Base-by-base conservation (phyloP, 1,284 basidiomycete species). In the Kalmanozyma brasiliensis region DNA sequence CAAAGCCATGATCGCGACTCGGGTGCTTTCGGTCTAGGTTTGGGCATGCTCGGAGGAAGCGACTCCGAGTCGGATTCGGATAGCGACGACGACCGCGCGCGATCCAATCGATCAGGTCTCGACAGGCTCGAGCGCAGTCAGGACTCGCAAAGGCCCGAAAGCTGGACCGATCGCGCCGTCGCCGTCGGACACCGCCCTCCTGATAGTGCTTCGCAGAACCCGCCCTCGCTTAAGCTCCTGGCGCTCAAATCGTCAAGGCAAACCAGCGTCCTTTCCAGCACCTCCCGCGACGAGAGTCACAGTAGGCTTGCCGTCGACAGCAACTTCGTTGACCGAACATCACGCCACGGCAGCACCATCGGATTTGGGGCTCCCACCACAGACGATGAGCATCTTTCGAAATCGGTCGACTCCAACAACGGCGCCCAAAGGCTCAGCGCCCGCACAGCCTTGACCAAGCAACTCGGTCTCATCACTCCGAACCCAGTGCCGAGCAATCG, bases 121-220 rank as follows among this genome's bases (percentile, higher is more conserved):
- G 49, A 48, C 24, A 42, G 26, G 16, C 7, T 51, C 23, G 47
- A 45, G 29, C 35, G 19, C 17, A 29, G 16, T 20, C 16, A 56
- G 14, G 33, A 58, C 8, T 24, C 56, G 11, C 34, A 53, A 11
- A 33, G 65, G 16, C 65, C 66, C 14, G 70, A 62, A 8, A 75
- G 73, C 51, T 78, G 76, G 76, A 63, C 63, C 5, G 61, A 72
- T 20, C 57, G 74, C 26, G 76, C 76, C 8, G 62, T 55, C n/a
- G 76, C 76, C 20, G 76, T 78, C 19, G 75, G 76, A 4, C 66
- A 70, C 23, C 60, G 76, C 22, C 76, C 76, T 8, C 76, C 75
- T 34, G 76, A 78, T 48, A 61, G 52, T 33, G 76, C 75, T 14
- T 73, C 68, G n/a, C 76, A 78, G 57, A 78, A 78, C 47, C 76